phyloP scores from a whole-genome alignment of 2,329 filamentous ascomycete genomes.

The Aspergillus terreus region DNA sequence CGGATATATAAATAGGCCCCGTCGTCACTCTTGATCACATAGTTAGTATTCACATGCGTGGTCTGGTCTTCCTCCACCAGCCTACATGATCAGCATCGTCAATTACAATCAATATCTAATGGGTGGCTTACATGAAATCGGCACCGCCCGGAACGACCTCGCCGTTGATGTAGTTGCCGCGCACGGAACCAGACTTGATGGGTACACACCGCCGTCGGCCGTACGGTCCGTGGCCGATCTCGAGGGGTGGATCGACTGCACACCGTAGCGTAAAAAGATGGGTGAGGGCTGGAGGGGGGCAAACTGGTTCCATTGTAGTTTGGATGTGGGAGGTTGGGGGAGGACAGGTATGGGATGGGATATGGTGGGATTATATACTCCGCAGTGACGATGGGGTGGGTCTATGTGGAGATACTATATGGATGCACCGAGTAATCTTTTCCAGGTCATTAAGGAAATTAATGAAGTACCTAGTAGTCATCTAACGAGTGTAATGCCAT shows the following conservation, averaged over 20 bases:
- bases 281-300: constrained; percentile 17
- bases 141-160: constrained; percentile 23
- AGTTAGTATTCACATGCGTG: constrained; percentile 24
- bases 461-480: too few relatives aligned
- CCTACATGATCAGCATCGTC: constrained; percentile 10
- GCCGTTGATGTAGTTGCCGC: constrained; percentile 20
- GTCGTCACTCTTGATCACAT: constrained; percentile 26
- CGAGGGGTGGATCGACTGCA: constrained; percentile 21
- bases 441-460: too few relatives aligned
- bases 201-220: constrained; percentile 23
- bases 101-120: too few relatives aligned
- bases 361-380: too few relatives aligned
- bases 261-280: constrained; percentile 24
- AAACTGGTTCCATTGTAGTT: constrained; percentile 14
- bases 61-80: constrained; percentile 25
- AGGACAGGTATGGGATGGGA: neutral
- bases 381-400: too few relatives aligned
- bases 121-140: constrained; percentile 23
- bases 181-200: constrained; percentile 19
- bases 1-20: constrained; percentile 23
- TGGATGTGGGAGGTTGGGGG: neutral
- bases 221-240: constrained; percentile 23
- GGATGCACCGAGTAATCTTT: too few relatives aligned
- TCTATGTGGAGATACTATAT: too few relatives aligned
- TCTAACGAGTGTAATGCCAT: too few relatives aligned